Evolutionary conservation across 371 early-diverging fungal species (phyloP).

Genomic region (Nematocida sp.): DNA sequence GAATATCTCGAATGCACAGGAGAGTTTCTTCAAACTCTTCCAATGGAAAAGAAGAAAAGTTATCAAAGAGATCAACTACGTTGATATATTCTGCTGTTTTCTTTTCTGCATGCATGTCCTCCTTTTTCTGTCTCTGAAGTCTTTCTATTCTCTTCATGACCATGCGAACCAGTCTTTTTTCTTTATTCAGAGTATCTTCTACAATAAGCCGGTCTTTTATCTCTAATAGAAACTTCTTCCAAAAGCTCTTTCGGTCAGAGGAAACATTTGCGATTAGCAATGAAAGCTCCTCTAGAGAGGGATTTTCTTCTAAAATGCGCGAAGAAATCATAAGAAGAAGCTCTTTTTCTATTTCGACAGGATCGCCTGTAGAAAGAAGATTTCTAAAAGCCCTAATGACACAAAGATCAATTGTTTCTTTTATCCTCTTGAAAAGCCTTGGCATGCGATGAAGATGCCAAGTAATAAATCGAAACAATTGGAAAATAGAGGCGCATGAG

Average conservation of each 20-base stretch:
- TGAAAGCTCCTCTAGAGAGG: conserved; percentile 22
- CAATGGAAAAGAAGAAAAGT: not conserved
- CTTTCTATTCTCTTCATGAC: conserved; percentile 8
- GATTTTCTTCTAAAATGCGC: not conserved
- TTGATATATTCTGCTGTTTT: conserved; percentile 35
- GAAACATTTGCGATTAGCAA: conserved; percentile 27
- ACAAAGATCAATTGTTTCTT: conserved; percentile 16
- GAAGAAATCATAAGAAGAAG: conserved; percentile 1
- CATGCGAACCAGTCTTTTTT: conserved; percentile 21
- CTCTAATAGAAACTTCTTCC: conserved; percentile 11
- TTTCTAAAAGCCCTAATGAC: conserved; percentile 2
- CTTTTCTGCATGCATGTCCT: not conserved
- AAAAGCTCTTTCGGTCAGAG: conserved; percentile 2
- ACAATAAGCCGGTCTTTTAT: conserved; percentile 43
- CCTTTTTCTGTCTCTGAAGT: not conserved
- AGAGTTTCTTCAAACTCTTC: conserved; percentile 43
- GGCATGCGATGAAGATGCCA: conserved; percentile 44
- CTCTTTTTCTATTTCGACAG: conserved; percentile 22
- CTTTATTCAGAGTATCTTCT: not conserved
- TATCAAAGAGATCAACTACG: conserved; percentile 13
- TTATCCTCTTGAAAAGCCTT: conserved; percentile 1
- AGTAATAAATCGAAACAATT: conserved; percentile 21
- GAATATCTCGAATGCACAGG: conserved; percentile 35
- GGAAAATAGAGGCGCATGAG: conserved; percentile 17
- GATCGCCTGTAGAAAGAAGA: not conserved